phyloP scores from a whole-genome alignment of 1,139 yeast genomes.

The Geotrichum citri-aurantii region DNA sequence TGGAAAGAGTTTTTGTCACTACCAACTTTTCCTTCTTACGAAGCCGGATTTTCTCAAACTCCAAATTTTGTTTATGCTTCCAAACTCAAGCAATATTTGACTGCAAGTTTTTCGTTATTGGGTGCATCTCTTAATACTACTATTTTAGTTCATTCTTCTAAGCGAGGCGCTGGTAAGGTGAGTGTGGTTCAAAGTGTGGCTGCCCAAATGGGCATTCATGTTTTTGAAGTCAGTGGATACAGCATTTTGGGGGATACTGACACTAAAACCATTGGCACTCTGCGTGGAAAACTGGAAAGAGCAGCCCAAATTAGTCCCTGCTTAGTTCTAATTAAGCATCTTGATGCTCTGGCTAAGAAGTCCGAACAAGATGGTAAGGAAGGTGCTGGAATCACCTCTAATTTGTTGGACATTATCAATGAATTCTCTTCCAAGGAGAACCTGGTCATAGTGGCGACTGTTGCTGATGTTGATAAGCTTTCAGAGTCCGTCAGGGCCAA shows the following conservation, averaged over 20 bases:
- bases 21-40: slow-evolving; percentile 35
- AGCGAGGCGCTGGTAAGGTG: slow-evolving; percentile 76
- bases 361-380: slow-evolving; percentile 59
- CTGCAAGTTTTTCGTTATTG: slow-evolving; percentile 35
- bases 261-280: slow-evolving; percentile 68
- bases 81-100: slow-evolving; percentile 39
- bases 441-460: slow-evolving; percentile 60
- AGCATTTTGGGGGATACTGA: slow-evolving; percentile 55
- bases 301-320: slow-evolving; percentile 42
- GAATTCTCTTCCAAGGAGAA: slow-evolving; percentile 44
- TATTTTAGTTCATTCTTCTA: slow-evolving; percentile 59
- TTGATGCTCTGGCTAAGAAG: slow-evolving; percentile 67
- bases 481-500: slow-evolving; percentile 61
- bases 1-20: slow-evolving; percentile 51
- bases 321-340: slow-evolving; percentile 59
- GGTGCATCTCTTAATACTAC: slow-evolving; percentile 49
- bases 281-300: slow-evolving; percentile 72
- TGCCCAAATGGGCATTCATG: slow-evolving; percentile 57
- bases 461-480: slow-evolving; percentile 64
- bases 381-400: slow-evolving; percentile 52
- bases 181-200: slow-evolving; percentile 54
- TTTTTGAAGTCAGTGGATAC: slow-evolving; percentile 66
- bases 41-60: slow-evolving; percentile 26
- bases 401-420: slow-evolving; percentile 52
- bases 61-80: slow-evolving; percentile 49